Conservation (phyloP, 1,284 basidiomycete genomes). For the Puccinia polysora region DNA sequence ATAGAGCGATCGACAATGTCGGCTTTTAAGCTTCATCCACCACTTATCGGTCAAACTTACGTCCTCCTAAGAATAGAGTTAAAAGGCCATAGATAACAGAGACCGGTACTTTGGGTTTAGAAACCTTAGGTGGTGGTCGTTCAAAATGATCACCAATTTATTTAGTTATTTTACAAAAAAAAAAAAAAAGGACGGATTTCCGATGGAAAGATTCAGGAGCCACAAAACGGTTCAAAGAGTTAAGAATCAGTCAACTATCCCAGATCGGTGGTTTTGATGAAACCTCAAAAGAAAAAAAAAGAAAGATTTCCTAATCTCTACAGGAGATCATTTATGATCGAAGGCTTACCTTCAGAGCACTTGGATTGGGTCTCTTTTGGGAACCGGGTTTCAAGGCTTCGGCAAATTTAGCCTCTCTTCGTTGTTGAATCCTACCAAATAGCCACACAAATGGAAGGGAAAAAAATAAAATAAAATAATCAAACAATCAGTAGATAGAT, state of each 20-base stretch:
- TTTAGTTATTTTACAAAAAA: no score
- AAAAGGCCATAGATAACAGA: conserved; percentile 26
- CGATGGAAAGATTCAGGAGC: no score
- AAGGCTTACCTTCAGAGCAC: neutral
- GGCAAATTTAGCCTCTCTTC: conserved; percentile 26
- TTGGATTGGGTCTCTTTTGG: neutral
- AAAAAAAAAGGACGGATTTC: no score
- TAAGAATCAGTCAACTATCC: no score
- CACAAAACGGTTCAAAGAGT: no score
- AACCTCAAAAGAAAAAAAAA: conserved; percentile 2
- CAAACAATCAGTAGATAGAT: no score
- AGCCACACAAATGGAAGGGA: neutral
- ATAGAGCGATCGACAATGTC: no score
- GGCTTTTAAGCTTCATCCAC: no score
- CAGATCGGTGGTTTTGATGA: neutral
- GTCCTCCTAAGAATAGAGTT: conserved; percentile 13
- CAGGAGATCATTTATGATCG: neutral
- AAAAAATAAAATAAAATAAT: neutral
- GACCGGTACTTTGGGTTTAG: neutral
- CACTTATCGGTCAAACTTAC: conserved; percentile 10
- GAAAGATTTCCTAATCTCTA: neutral
- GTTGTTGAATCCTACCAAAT: conserved; percentile 18
- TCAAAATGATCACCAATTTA: neutral
- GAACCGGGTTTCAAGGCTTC: conserved; percentile 3
- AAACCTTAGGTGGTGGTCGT: neutral